Percentiles rank a stretch among this genome's conserved stretches.
Conservation (phyloP, 306 rosid species). For the Prunus dulcis region DNA sequence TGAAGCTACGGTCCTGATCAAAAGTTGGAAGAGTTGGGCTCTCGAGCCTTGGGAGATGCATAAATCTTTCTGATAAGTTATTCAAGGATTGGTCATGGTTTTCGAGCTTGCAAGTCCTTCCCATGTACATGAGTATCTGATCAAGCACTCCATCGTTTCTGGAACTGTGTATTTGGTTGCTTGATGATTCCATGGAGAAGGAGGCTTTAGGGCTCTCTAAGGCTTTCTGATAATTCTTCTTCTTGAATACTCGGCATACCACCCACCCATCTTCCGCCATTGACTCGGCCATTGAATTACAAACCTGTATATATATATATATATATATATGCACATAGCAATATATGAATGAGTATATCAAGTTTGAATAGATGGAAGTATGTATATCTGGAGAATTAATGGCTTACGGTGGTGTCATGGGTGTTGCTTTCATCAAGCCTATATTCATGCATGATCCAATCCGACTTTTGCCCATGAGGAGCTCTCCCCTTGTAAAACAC, state of each 20-base stretch:
- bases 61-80: conserved; percentile 28
- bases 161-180: conserved; percentile 12
- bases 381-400: not conserved
- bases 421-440: conserved; percentile 45
- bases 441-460: conserved; percentile 68
- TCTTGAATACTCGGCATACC: conserved; percentile 56
- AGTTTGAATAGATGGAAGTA: not conserved
- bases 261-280: conserved; percentile 53
- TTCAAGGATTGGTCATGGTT: conserved; percentile 24
- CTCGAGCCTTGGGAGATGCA: conserved; percentile 56
- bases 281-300: conserved; percentile 36
- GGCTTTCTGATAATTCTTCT: conserved; percentile 54
- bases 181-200: conserved; percentile 19
- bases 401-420: conserved; percentile 36
- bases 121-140: conserved; percentile 56
- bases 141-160: conserved; percentile 48
- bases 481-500: conserved; percentile 64
- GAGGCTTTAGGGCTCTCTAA: conserved; percentile 42
- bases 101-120: conserved; percentile 53
- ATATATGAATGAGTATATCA: not conserved
- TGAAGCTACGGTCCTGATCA: conserved; percentile 20
- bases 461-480: conserved; percentile 61
- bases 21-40: conserved; percentile 35
- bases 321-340: too few relatives aligned
- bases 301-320: conserved; percentile 23